Base-by-base conservation (phyloP, 805 yeast species). In the Cyberlindnera samutprakarnensis region DNA sequence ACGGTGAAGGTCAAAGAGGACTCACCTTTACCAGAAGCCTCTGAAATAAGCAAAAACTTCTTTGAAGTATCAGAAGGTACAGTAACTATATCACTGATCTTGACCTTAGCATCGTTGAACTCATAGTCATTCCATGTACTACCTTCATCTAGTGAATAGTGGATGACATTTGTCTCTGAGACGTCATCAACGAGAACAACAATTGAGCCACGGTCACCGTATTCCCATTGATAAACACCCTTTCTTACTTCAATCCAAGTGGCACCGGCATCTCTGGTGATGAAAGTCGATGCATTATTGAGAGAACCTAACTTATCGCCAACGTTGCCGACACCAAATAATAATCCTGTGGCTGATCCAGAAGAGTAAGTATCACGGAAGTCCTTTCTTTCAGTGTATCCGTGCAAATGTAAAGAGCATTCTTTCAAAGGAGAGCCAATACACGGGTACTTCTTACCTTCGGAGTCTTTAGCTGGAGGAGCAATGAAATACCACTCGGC, bases 161-260 rank as follows among this genome's bases (percentile, higher is more conserved):
- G 43, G 2, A 90, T 32, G 1, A 60, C 54, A 39, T 84, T 66
- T 0, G 95, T 78, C 9, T 61, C 59, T 14, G 69, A 73, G 3
- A 55, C 61, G 12, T 71, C 72, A 25, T 75, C 66, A 4, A 80
- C 88, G 28, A 88, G 55, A 1, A 84, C 85, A 33, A 92, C 57
- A 25, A 92, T 69, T 1, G 95, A 78, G 10, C 98, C 98, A 42
- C 85, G 83, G 56, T 92, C 98, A 39, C 97, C 97, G 55, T 66
- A 92, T 55, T 88, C 97, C 97, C 97, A 92, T 73, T 82, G 80
- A 47, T 71, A 70, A 1, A 74, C 69, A 2, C 94, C 92, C 39
- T 80, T 73, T 33, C 58, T 66, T 19, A 90, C 62, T 54, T 85
- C 94, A 31, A 54, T 72, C 97, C 98, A 92, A 2, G 87, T 70